Conservation (phyloP, 306 rosid genomes). For the Vigna angularis region DNA sequence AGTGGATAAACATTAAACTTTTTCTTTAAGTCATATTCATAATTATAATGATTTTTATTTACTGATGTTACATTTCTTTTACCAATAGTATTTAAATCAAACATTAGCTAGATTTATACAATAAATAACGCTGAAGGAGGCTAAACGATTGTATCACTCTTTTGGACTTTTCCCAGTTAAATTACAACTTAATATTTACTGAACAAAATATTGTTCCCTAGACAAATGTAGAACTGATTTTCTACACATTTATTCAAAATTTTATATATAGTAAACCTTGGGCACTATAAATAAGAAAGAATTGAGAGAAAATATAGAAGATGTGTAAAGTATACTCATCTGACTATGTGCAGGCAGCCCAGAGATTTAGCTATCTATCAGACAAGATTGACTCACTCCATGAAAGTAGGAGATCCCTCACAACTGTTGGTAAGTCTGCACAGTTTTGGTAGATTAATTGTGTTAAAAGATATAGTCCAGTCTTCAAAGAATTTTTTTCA, state of each 20-base stretch:
- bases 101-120: not conserved
- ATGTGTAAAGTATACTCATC: conserved; percentile 51
- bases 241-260: conserved; percentile 40
- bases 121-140: not conserved
- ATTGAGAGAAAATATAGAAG: conserved; percentile 20
- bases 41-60: not conserved
- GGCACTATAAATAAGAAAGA: conserved; percentile 13
- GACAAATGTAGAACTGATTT: conserved; percentile 37
- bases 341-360: conserved; percentile 47
- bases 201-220: conserved; percentile 40
- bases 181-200: conserved; percentile 39
- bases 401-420: conserved; percentile 85
- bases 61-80: not conserved
- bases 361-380: conserved; percentile 63
- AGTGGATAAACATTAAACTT: no score
- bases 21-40: no score
- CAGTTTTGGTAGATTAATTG: not conserved
- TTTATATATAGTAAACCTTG: conserved; percentile 34
- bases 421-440: conserved; percentile 79
- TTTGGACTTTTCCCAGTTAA: conserved; percentile 21
- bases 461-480: not conserved
- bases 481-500: not conserved
- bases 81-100: not conserved
- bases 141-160: not conserved
- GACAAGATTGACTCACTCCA: conserved; percentile 82